Evolutionary conservation across 2,329 filamentous ascomycete species (phyloP).

Genomic region (Elsinoe ampelina): DNA sequence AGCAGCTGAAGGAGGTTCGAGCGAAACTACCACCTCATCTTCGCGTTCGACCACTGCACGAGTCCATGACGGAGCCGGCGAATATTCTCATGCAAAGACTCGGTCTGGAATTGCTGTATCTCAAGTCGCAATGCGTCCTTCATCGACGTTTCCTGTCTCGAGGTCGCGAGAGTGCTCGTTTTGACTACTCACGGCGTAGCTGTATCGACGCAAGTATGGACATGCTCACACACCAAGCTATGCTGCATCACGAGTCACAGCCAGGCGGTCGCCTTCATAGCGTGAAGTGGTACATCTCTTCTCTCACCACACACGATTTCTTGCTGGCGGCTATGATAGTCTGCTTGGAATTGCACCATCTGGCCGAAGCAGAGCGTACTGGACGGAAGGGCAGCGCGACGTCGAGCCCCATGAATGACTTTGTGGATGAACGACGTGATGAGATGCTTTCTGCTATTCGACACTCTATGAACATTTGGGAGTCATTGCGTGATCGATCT

Average conservation of each 20-base stretch:
- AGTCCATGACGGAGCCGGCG: conserved; percentile 60
- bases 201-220: conserved; percentile 82
- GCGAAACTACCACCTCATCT: conserved; percentile 71
- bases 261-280: conserved; percentile 61
- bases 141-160: conserved; percentile 80
- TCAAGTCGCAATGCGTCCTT: conserved; percentile 80
- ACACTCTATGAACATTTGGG: conserved; percentile 69
- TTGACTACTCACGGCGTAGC: conserved; percentile 70
- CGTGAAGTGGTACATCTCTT: conserved; percentile 69
- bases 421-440: conserved; percentile 43
- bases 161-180: conserved; percentile 68
- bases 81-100: conserved; percentile 70
- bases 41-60: conserved; percentile 63
- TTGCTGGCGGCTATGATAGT: conserved; percentile 78
- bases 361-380: conserved; percentile 38
- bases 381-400: conserved; percentile 24
- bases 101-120: conserved; percentile 73
- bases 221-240: conserved; percentile 67
- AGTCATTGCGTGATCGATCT: conserved; percentile 62
- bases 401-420: conserved; percentile 25
- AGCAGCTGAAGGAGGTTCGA: conserved; percentile 46
- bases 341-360: conserved; percentile 70
- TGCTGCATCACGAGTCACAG: conserved; percentile 65
- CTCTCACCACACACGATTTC: conserved; percentile 76
- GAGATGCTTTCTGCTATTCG: conserved; percentile 72